Conservation (phyloP, 106 monocot genomes). For the Dendrobium catenatum region DNA sequence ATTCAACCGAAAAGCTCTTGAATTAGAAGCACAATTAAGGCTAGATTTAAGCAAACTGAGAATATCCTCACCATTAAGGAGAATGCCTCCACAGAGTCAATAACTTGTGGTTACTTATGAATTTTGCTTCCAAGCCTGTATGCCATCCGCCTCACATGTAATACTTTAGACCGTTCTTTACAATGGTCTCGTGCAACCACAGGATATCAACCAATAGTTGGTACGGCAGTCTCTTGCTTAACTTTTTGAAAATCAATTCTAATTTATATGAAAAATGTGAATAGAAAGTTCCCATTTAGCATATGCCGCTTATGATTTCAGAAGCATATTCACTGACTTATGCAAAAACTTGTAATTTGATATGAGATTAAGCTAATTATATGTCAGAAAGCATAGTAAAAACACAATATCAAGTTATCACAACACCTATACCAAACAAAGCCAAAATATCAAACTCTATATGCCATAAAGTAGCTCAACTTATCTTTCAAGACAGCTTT, state of each 20-base stretch:
- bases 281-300: neutral
- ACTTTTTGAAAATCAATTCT: too few relatives aligned
- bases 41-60: neutral
- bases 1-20: neutral
- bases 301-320: neutral
- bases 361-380: neutral
- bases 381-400: neutral
- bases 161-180: too few relatives aligned
- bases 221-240: too few relatives aligned
- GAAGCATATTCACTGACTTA: neutral
- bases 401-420: neutral
- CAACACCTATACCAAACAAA: neutral
- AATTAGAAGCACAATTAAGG: neutral
- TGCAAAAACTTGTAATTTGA: neutral
- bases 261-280: too few relatives aligned
- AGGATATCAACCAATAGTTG: too few relatives aligned
- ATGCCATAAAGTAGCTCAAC: neutral
- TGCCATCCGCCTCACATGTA: too few relatives aligned
- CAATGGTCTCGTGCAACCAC: too few relatives aligned
- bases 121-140: too few relatives aligned
- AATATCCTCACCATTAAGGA: neutral
- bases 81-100: neutral
- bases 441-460: neutral
- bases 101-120: neutral
- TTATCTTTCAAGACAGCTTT: neutral